Evolutionary conservation across 306 rosid genomes (phyloP).

Genomic region (Lagenaria siceraria): DNA sequence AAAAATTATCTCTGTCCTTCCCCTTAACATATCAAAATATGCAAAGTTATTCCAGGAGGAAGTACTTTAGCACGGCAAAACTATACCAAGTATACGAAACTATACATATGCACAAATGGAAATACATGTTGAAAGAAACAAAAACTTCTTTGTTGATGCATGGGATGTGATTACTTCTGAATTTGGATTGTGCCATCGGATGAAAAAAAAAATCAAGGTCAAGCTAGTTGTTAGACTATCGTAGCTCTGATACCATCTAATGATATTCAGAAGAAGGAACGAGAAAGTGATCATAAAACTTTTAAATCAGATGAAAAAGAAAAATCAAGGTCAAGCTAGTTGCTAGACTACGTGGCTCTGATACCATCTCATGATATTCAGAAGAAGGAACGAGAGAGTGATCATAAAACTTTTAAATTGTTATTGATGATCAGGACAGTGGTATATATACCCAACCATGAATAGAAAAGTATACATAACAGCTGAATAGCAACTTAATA

Average conservation of each 20-base stretch:
- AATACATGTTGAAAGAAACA: neutral
- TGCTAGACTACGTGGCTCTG: neutral
- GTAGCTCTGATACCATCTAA: neutral
- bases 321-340: neutral
- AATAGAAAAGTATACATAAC: neutral
- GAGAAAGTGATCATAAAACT: neutral
- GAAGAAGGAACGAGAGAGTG: neutral
- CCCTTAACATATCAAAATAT: constrained; percentile 35
- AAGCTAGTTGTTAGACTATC: neutral
- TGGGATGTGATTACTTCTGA: neutral
- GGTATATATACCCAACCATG: neutral
- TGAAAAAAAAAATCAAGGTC: neutral
- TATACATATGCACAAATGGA: neutral
- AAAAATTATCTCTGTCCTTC: constrained; percentile 35
- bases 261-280: neutral
- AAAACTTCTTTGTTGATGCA: neutral
- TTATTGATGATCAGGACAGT: neutral
- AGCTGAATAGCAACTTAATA: neutral
- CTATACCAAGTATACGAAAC: neutral
- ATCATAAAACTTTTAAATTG: neutral
- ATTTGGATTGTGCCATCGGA: neutral
- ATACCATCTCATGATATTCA: neutral
- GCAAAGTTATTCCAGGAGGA: constrained; percentile 11
- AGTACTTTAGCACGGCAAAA: neutral
- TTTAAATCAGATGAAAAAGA: too few species aligned